phyloP scores from a whole-genome alignment of 164 flowering plant genomes.

The Brasenia schreberi region DNA sequence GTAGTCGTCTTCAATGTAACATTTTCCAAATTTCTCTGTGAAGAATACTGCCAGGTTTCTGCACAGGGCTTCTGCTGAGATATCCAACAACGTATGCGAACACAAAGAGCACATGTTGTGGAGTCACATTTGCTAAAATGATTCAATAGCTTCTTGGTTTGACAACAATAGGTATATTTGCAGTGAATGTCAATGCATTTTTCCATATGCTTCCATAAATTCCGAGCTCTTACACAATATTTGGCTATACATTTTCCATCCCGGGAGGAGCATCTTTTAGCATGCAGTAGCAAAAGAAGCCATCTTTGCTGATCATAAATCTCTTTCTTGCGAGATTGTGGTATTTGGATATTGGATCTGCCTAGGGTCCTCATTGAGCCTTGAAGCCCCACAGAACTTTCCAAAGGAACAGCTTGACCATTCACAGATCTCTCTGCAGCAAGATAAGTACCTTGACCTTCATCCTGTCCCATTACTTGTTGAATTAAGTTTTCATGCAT shows the following conservation, averaged over 20 bases:
- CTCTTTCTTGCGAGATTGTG: constrained; percentile 19
- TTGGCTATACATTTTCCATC: constrained; percentile 59
- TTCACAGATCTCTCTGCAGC: constrained; percentile 39
- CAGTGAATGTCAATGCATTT: constrained; percentile 36
- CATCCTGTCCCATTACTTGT: constrained; percentile 46
- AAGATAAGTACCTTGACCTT: constrained; percentile 56
- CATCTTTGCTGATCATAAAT: constrained; percentile 48
- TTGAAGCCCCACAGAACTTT: constrained; percentile 19
- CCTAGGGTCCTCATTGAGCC: constrained; percentile 16
- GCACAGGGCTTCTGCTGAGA: constrained; percentile 17
- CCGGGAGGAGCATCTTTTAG: constrained; percentile 58
- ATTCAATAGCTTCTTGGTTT: constrained; percentile 26
- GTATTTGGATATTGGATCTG: constrained; percentile 17
- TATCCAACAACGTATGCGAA: constrained; percentile 36
- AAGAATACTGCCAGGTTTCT: constrained; percentile 19
- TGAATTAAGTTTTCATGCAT: constrained; percentile 59
- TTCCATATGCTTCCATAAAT: constrained; percentile 49
- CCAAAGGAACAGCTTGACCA: constrained; percentile 24
- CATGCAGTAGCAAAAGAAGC: constrained; percentile 76
- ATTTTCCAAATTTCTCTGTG: constrained; percentile 17
- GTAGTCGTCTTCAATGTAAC: constrained; percentile 32
- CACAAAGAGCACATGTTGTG: constrained; percentile 63
- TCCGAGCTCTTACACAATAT: constrained; percentile 39
- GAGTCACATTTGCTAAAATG: constrained; percentile 44
- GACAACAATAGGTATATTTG: constrained; percentile 45